phyloP scores from a whole-genome alignment of 2,329 filamentous ascomycete species.

The Leptoxyphium fumago region DNA sequence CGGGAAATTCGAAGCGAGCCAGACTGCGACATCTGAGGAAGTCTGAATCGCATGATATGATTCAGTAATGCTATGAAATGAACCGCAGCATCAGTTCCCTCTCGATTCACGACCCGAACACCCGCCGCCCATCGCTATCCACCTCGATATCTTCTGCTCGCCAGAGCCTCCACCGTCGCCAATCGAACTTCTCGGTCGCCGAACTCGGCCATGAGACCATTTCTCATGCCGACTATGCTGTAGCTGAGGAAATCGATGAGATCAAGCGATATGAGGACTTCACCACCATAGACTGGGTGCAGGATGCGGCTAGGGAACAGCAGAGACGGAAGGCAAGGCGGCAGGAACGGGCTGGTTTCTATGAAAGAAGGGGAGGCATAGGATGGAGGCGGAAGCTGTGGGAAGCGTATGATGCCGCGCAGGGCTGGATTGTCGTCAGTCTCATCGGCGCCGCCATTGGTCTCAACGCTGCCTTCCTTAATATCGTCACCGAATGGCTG shows the following conservation, averaged over 20 bases:
- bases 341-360: slow-evolving; percentile 56
- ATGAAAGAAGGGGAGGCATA: slow-evolving; percentile 50
- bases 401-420: slow-evolving; percentile 87
- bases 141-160: slow-evolving; percentile 27
- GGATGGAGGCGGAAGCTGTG: slow-evolving; percentile 70
- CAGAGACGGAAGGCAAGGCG: slow-evolving; percentile 62
- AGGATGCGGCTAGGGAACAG: slow-evolving; percentile 87
- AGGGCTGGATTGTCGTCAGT: slow-evolving; percentile 95
- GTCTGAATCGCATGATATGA: no score
- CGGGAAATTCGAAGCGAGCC: no score
- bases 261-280: slow-evolving; percentile 98
- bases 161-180: slow-evolving; percentile 49
- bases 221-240: slow-evolving; percentile 49
- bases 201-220: slow-evolving; percentile 46
- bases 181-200: slow-evolving; percentile 47
- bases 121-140: slow-evolving; percentile 15
- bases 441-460: slow-evolving; percentile 88
- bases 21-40: no score
- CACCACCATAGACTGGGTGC: slow-evolving; percentile 97
- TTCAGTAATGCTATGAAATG: slow-evolving; percentile 25
- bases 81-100: slow-evolving; percentile 26
- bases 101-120: slow-evolving; percentile 11
- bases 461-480: slow-evolving; percentile 79
- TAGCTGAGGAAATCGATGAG: slow-evolving; percentile 89
- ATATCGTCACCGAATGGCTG: slow-evolving; percentile 94